Evolutionary conservation across 768 basidiomycete species (phyloP), one percentile per base, ranked within the genome.

Genomic region (Boletus rubescentipes): DNA sequence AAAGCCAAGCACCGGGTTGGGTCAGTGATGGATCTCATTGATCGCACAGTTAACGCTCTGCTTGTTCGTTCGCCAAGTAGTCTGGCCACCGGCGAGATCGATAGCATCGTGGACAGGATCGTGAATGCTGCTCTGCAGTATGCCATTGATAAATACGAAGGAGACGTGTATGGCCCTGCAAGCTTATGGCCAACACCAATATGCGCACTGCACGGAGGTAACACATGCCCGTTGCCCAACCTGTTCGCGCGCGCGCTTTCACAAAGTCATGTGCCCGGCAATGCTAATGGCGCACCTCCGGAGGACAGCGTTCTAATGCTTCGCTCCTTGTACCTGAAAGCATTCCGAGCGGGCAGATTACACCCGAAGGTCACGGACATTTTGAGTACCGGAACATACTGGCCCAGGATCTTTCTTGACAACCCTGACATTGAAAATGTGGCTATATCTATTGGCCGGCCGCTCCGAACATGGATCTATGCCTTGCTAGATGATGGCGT

Each of bases 1-100:
- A 81, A 78, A 53, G 72, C 72, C 32, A 84, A 79, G 62, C 76
- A 84, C 54, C 79, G 75, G 64, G 75, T 89, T 14, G 81, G 77
- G 29, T 83, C 83, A 58, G 89, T 89, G 44, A 86, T 90, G 80
- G 86, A 90, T 65, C 81, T 91, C 56, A 89, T 91, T 51, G 84
- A 85, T 54, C 76, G 79, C 45, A 81, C 86, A 0, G 84, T 89
- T 18, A 79, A 80, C 46, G 71, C 79, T 1, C 75, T 91, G 7
- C 71, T 89, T 21, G 73, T 85, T 54, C 76, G 80, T 4, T 65
- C 72, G 9, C 67, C 77, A 15, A 75, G 75, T 3, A 65, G 53
- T 51, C 70, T 87, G 64, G 76, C 79, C 10, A 70, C 82, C 0
- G 83, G 82, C n/a, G 89, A 92, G 68, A 71, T 84, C 26, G 85